These are phyloP conservation scores for Xylaria telfairii DNA, from an alignment of 495 filamentous ascomycete genomes.

Conservation along the genomic window DNA sequence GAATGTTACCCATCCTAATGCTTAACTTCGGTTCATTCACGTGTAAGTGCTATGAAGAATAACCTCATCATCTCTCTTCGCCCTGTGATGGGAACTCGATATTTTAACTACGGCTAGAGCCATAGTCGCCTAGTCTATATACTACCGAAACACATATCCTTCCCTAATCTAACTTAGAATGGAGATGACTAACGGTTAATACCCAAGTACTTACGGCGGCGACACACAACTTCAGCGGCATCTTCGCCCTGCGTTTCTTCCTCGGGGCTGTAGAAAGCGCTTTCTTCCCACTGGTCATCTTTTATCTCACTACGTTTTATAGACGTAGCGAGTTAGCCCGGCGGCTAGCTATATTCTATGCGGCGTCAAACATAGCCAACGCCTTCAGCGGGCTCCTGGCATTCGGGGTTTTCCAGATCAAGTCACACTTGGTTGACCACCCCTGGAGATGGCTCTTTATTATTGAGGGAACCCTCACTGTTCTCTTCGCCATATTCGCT, in stretches of 20 bases:
- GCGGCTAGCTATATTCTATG: slow-evolving; percentile 80
- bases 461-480: slow-evolving; percentile 71
- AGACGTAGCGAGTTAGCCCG: slow-evolving; percentile 76
- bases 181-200: background rate
- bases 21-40: slow-evolving; percentile 68
- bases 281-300: slow-evolving; percentile 74
- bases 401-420: slow-evolving; percentile 78
- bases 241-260: slow-evolving; percentile 71
- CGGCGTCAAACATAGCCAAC: slow-evolving; percentile 73
- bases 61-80: background rate
- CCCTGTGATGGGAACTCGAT: slow-evolving; percentile 25
- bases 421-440: slow-evolving; percentile 45
- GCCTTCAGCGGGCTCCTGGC: slow-evolving; percentile 78
- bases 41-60: slow-evolving; percentile 8
- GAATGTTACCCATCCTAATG: slow-evolving; percentile 73
- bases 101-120: background rate
- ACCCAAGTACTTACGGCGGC: slow-evolving; percentile 50
- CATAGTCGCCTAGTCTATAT: background rate
- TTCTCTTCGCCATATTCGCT: slow-evolving; percentile 70
- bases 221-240: slow-evolving; percentile 66
- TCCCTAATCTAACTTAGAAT: background rate
- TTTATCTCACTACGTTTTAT: slow-evolving; percentile 66
- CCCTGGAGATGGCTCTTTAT: slow-evolving; percentile 81
- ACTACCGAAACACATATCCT: background rate
- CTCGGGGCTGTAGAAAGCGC: slow-evolving; percentile 75